Conservation (phyloP, 371 early-diverging fungal species). For the Entomophthora muscae region DNA sequence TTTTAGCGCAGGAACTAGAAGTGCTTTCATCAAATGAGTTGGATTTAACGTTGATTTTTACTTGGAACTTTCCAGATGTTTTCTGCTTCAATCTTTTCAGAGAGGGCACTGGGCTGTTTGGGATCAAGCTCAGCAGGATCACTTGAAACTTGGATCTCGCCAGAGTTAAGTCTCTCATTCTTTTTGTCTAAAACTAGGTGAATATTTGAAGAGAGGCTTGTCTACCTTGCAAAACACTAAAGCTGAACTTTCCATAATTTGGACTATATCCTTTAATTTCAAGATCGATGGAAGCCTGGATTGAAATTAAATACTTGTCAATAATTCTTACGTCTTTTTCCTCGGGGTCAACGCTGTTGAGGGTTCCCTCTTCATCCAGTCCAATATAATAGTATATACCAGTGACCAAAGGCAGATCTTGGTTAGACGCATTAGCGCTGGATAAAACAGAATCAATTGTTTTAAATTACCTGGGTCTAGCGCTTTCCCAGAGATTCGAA, state of each 20-base stretch:
- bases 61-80: constrained; percentile 2
- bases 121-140: constrained; percentile 13
- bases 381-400: constrained; percentile 44
- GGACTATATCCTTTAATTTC: background rate
- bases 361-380: constrained; percentile 41
- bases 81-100: background rate
- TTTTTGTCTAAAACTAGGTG: background rate
- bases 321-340: constrained; percentile 19
- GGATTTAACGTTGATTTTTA: background rate
- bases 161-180: background rate
- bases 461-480: constrained; percentile 18
- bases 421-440: background rate
- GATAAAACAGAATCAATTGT: too few species aligned
- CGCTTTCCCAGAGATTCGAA: constrained; percentile 54
- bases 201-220: background rate
- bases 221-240: background rate
- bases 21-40: background rate
- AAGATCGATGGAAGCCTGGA: background rate
- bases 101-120: background rate
- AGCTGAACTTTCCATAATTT: background rate
- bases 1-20: background rate
- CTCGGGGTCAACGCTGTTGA: constrained; percentile 25
- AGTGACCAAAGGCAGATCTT: constrained; percentile 17
- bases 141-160: constrained; percentile 17
- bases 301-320: background rate